phyloP scores from a whole-genome alignment of 495 filamentous ascomycete genomes.

The Paragyromitra xinjiangensis region DNA sequence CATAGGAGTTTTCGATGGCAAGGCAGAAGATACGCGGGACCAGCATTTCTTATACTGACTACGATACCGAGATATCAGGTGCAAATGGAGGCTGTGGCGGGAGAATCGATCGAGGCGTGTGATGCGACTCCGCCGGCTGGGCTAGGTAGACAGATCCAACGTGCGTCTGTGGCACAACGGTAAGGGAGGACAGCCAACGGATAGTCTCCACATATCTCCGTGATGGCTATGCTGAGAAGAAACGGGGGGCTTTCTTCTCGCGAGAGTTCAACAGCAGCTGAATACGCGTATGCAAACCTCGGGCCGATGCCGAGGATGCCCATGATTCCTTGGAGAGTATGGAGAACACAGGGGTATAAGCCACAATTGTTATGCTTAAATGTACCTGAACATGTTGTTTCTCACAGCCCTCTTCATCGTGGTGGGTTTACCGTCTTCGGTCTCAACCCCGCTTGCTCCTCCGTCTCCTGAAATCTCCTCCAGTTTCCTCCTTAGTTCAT shows the following conservation, averaged over 20 bases:
- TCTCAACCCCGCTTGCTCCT: slow-evolving; percentile 79
- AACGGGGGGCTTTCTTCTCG: neutral
- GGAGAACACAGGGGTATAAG: neutral
- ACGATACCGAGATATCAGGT: neutral
- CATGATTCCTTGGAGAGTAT: neutral
- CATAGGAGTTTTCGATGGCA: neutral
- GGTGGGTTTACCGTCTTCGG: slow-evolving; percentile 77
- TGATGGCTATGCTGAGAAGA: neutral
- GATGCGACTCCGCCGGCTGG: neutral
- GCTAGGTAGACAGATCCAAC: slow-evolving; percentile 10
- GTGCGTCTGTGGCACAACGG: slow-evolving; percentile 10
- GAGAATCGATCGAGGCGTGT: neutral
- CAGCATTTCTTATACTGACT: slow-evolving; percentile 13
- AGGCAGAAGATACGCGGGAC: neutral
- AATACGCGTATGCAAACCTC: slow-evolving; percentile 5
- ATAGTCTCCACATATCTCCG: neutral
- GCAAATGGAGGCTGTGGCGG: slow-evolving; percentile 10
- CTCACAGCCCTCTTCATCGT: slow-evolving; percentile 80
- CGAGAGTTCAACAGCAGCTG: neutral
- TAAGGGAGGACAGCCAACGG: slow-evolving; percentile 10
- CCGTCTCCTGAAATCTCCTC: slow-evolving; percentile 77
- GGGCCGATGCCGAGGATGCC: neutral
- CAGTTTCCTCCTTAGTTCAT: slow-evolving; percentile 72
- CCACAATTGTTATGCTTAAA: slow-evolving; percentile 18
- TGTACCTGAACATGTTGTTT: slow-evolving; percentile 81